Evolutionary conservation across 345 rosid species (phyloP).

Genomic region (Melastoma malabathricum): DNA sequence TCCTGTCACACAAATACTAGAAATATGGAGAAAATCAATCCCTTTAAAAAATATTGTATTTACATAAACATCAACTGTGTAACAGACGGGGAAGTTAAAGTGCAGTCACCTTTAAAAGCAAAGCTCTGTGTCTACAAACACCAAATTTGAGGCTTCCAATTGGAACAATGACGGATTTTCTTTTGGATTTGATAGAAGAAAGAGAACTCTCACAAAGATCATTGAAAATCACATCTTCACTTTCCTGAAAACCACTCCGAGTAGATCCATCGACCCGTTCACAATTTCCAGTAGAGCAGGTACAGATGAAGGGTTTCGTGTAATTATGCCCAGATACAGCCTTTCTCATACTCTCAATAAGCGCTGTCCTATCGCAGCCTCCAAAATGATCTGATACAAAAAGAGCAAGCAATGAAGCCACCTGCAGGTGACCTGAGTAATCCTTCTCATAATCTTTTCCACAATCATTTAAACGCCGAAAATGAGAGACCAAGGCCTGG

Average conservation of each 20-base stretch:
- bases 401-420: conserved; percentile 74
- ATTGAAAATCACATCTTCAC: conserved; percentile 41
- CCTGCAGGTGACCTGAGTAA: conserved; percentile 37
- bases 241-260: conserved; percentile 19
- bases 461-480: conserved; percentile 38
- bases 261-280: conserved; percentile 21
- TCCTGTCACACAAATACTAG: conserved; percentile 87
- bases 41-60: neutral
- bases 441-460: conserved; percentile 26
- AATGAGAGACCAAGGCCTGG: conserved; percentile 40
- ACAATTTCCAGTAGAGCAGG: conserved; percentile 74
- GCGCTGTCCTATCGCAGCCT: conserved; percentile 63
- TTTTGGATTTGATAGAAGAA: conserved; percentile 46
- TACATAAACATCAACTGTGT: too few relatives aligned
- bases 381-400: conserved; percentile 98
- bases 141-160: conserved; percentile 77
- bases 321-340: conserved; percentile 77
- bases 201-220: conserved; percentile 82
- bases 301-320: conserved; percentile 73
- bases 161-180: conserved; percentile 68
- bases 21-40: conserved; percentile 3
- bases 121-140: conserved; percentile 86
- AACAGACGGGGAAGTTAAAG: neutral
- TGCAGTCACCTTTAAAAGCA: conserved; percentile 70
- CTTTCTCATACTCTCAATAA: conserved; percentile 59